A percentile compares a stretch with the other conserved stretches of the same genome.
phyloP scores from a whole-genome alignment of 2,329 filamentous ascomycete genomes.

The Alternaria alternata region DNA sequence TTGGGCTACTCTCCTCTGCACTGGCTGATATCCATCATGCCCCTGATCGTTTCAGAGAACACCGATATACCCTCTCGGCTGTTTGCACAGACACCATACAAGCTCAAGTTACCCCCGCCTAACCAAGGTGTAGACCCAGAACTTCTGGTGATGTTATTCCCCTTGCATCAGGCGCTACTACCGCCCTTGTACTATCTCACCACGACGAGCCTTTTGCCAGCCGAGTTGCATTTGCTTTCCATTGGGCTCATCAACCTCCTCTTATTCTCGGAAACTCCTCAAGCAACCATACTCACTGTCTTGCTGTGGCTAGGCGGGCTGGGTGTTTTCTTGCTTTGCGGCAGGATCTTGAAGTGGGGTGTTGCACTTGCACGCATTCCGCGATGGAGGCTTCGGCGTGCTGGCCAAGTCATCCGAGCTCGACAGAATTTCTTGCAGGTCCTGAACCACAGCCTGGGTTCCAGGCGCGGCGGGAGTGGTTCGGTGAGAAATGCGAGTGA shows the following conservation, averaged over 20 bases:
- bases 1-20: slow-evolving; percentile 73
- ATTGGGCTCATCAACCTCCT: slow-evolving; percentile 82
- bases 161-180: slow-evolving; percentile 81
- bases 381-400: slow-evolving; percentile 83
- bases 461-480: slow-evolving; percentile 36
- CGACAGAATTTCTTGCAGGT: slow-evolving; percentile 55
- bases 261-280: slow-evolving; percentile 73
- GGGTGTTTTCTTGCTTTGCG: slow-evolving; percentile 75
- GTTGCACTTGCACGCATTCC: slow-evolving; percentile 87
- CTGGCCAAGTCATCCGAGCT: slow-evolving; percentile 54
- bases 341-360: slow-evolving; percentile 80
- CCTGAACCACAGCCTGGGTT: slow-evolving; percentile 47
- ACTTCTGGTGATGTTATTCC: slow-evolving; percentile 73
- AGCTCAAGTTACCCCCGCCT: slow-evolving; percentile 42
- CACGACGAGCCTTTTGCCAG: slow-evolving; percentile 84
- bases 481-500: slow-evolving; percentile 33
- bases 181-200: slow-evolving; percentile 79
- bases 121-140: slow-evolving; percentile 61
- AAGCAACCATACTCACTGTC: slow-evolving; percentile 54
- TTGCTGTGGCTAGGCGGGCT: slow-evolving; percentile 71
- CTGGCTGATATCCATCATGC: slow-evolving; percentile 78
- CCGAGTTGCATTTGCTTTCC: slow-evolving; percentile 88
- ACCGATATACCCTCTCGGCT: slow-evolving; percentile 48
- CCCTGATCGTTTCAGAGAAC: slow-evolving; percentile 65
- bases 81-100: slow-evolving; percentile 46